Base-by-base conservation (phyloP, 768 basidiomycete species). In the Exidia glandulosa region DNA sequence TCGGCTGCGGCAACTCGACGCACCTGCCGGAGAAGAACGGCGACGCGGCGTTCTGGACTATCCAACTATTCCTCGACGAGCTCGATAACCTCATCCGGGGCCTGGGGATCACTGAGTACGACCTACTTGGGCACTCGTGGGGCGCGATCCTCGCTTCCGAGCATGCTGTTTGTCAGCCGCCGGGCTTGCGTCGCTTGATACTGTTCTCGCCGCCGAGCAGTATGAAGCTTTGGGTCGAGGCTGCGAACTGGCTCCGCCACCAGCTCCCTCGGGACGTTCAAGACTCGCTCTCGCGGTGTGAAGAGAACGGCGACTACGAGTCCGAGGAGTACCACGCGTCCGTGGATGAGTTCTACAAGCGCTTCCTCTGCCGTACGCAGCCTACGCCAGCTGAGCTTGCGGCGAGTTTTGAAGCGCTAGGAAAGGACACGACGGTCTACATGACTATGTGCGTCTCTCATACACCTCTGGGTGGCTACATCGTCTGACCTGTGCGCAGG, bases 31-130 rank as follows among this genome's bases (percentile, higher is more conserved):
- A 63, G 33, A 60, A 63, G 59, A 37, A 31, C 13, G 50, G 50
- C 50, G 30, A 54, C 50, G 12, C 32, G 25, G 23, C 29, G 6
- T 63, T 63, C 59, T 63, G 62, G 62, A 57, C 56, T 4, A 30
- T 57, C 19, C 30, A 60, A 6, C 62, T 63, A 12, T 63, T 63
- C 56, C 23, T 60, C 37, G 56, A 60, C 25, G 59, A 63, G 56
- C 56, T 63, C 30, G 34, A 50, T 10, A 60, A 63, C 50, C 32
- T 63, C 23, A 16, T 60, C 9, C n/a, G 32, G 12, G 19, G 60
- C 13, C 57, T 63, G 32, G 45, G 48, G 23, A 57, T 63, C 34
- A 16, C 23, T 19, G 56, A 59, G 33, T 62, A 45, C 52, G 45
- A 60, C 41, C 7, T 62, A 14, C 29, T 59, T 7, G 61, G 61